A percentile compares a stretch with the other conserved stretches of the same genome.
These are phyloP conservation scores for Diplocarpon rosae DNA, from an alignment of 2,329 filamentous ascomycete genomes.

Conservation along the genomic window DNA sequence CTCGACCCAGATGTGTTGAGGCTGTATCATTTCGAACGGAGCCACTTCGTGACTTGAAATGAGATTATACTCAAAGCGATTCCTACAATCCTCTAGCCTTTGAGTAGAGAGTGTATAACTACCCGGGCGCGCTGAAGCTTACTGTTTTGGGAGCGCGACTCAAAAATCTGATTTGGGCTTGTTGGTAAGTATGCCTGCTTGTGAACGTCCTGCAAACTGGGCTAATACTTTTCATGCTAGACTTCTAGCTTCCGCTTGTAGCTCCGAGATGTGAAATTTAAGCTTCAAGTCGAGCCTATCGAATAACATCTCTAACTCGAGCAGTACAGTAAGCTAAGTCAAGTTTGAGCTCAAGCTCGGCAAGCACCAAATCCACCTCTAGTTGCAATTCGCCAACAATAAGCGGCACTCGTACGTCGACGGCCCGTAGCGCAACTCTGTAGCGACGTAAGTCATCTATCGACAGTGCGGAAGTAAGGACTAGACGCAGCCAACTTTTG, in stretches of 20 bases:
- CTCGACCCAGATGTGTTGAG: conserved; percentile 28
- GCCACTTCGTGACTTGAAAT: conserved; percentile 37
- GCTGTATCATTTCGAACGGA: conserved; percentile 36
- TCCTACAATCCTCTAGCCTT: conserved; percentile 24
- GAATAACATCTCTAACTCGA: not conserved
- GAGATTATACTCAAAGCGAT: conserved; percentile 33
- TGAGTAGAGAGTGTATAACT: conserved; percentile 29
- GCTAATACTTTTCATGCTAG: too few species aligned
- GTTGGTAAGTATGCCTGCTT: not conserved
- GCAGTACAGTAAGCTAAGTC: too few species aligned
- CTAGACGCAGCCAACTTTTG: conserved; percentile 23
- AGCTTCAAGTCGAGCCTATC: not conserved
- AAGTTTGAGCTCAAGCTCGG: too few species aligned
- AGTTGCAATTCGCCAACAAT: not conserved
- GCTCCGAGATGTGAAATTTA: too few species aligned
- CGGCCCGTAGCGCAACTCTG: conserved; percentile 5
- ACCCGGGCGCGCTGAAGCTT: conserved; percentile 21
- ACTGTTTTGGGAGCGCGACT: conserved; percentile 16
- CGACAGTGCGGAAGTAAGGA: conserved; percentile 27
- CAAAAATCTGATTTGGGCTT: not conserved
- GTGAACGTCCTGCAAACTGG: too few species aligned
- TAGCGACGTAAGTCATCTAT: conserved; percentile 15
- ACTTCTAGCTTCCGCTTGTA: too few species aligned
- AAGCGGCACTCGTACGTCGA: not conserved
- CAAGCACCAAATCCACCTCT: not conserved